These are phyloP conservation scores for Rosa multiflora DNA, from an alignment of 306 rosid genomes.

Conservation along the genomic window DNA sequence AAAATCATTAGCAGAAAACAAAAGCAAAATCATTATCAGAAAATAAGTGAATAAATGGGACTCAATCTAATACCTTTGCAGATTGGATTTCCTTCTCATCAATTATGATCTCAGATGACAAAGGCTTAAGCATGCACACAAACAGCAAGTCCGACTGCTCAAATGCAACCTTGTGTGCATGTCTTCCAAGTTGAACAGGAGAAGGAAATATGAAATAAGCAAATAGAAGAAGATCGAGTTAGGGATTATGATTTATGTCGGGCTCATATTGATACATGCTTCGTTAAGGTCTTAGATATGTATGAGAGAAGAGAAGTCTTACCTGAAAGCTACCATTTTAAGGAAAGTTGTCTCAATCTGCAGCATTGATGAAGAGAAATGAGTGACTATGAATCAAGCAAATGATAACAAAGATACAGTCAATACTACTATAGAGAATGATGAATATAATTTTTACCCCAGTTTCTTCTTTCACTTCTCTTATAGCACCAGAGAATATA, in stretches of 20 bases:
- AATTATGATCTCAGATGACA: conserved; percentile 32
- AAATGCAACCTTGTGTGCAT: conserved; percentile 40
- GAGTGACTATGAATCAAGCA: background rate
- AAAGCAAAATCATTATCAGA: background rate
- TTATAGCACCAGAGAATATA: conserved; percentile 33
- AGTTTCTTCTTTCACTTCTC: conserved; percentile 59
- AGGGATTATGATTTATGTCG: background rate
- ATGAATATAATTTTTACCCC: conserved; percentile 30
- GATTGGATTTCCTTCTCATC: conserved; percentile 49
- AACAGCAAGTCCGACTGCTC: conserved; percentile 49
- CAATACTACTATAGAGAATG: background rate
- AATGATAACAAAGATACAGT: background rate
- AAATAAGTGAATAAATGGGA: background rate
- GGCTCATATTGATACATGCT: background rate
- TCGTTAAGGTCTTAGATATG: background rate
- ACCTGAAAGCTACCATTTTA: conserved; percentile 54
- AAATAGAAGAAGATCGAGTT: background rate
- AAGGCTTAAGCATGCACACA: conserved; percentile 48
- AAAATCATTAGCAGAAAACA: background rate
- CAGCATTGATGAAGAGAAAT: background rate
- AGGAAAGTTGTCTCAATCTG: conserved; percentile 45
- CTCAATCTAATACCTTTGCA: conserved; percentile 28
- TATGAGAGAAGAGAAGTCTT: background rate
- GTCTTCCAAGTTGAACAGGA: conserved; percentile 20
- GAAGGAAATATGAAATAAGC: background rate